Evolutionary conservation across 306 rosid genomes (phyloP).

Genomic region (Amphicarpaea edgeworthii): DNA sequence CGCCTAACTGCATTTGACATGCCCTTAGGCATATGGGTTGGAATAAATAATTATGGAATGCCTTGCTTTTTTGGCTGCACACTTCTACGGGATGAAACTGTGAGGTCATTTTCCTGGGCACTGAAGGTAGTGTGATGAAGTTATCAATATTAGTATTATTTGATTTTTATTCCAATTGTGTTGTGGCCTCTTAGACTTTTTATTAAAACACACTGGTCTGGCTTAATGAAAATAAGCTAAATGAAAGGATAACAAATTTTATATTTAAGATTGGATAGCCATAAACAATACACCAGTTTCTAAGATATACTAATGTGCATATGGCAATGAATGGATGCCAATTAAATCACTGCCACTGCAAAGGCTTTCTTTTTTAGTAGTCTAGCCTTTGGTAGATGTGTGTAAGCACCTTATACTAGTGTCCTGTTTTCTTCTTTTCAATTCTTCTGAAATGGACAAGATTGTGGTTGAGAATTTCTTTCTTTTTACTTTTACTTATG

Average conservation of each 20-base stretch:
- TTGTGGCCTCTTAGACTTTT: slow-evolving; percentile 18
- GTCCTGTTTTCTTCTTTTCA: slow-evolving; percentile 11
- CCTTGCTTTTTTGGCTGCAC: slow-evolving; percentile 97
- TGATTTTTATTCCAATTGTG: slow-evolving; percentile 35
- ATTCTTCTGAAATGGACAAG: slow-evolving; percentile 24
- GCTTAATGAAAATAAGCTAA: slow-evolving; percentile 35
- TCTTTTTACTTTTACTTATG: slow-evolving; percentile 4
- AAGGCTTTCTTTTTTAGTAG: slow-evolving; percentile 25
- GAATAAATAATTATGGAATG: slow-evolving; percentile 95
- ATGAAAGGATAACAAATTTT: slow-evolving; percentile 11
- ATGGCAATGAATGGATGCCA: neutral
- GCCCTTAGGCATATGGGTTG: slow-evolving; percentile 98
- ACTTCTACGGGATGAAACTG: slow-evolving; percentile 83
- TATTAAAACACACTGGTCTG: slow-evolving; percentile 25
- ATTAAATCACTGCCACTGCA: slow-evolving; percentile 23
- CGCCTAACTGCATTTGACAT: slow-evolving; percentile 90
- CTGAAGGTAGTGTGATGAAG: slow-evolving; percentile 69
- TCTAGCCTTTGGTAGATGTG: slow-evolving; percentile 4
- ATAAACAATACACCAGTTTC: neutral
- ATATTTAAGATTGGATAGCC: slow-evolving; percentile 35
- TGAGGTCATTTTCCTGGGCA: slow-evolving; percentile 90
- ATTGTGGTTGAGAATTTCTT: slow-evolving; percentile 21
- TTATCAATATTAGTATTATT: slow-evolving; percentile 16
- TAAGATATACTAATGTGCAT: slow-evolving; percentile 27
- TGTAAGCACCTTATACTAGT: slow-evolving; percentile 15